Evolutionary conservation across 73 alveolate species (phyloP), one percentile per base, ranked within the genome.

Genomic region (Paramecium octaurelia): DNA sequence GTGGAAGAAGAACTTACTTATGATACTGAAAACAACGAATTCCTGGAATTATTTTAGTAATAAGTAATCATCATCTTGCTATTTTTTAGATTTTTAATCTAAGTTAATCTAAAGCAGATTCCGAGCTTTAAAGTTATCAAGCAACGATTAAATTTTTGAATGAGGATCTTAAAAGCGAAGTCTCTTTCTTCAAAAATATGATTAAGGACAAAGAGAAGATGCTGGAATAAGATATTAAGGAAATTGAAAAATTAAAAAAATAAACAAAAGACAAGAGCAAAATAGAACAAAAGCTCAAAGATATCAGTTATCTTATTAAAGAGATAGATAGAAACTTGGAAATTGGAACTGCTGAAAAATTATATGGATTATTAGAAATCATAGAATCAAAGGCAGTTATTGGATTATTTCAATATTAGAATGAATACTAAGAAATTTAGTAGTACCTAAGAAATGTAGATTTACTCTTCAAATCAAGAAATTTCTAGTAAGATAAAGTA

Each of bases 121-220:
- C 18, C 14, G 57, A 34, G 16, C 34, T 12, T 34, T 2, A 73
- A 36, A 31, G 10, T 14, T 14, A 35, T 11, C 8, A 40, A 8
- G 60, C 20, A 0, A 31, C 18, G 34, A 8, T 18, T 73, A 40
- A 36, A 73, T 73, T 73, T 43, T 40, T 38, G 40, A 31, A 73
- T 29, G 87, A 73, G 29, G 87, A 73, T n/a, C 46, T 73, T 29
- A 38, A 35, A 40, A 73, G 9, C 2, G 59, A 23, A 12, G 59
- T 40, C 24, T 6, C 23, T 44, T 80, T 43, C 57, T 43, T 80
- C 10, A 44, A 40, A 46, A 80, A 80, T 9, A 40, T 80, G 70
- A 80, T 80, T 21, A 80, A 80, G n/a, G 91, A 80, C 27, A 80
- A 80, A 23, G 91, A 80, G 20, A 80, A 80, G 38, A 44, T 80